phyloP scores from a whole-genome alignment of 139 green algal genomes.

The Chlorella sp. region DNA sequence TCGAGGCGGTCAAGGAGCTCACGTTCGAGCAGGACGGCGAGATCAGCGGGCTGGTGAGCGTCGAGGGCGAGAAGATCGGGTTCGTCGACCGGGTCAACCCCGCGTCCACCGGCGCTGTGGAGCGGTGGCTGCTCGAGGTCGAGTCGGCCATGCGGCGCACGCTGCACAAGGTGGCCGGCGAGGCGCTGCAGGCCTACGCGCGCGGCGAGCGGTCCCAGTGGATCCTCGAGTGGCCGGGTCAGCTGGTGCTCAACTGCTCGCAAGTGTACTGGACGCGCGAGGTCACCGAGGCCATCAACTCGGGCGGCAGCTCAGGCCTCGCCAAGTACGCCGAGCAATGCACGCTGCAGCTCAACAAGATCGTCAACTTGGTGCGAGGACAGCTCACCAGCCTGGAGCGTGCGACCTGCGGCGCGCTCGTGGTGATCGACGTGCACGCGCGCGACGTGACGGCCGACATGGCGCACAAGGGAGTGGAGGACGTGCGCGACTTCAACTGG shows the following conservation, averaged over 20 bases:
- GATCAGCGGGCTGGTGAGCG: constrained; percentile 31
- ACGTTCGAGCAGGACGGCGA: constrained; percentile 44
- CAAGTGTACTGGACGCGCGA: constrained; percentile 74
- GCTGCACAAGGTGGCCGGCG: constrained; percentile 52
- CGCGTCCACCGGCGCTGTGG: constrained; percentile 22
- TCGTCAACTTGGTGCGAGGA: constrained; percentile 57
- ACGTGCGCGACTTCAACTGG: constrained; percentile 72
- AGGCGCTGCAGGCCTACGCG: constrained; percentile 51
- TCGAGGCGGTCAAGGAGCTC: constrained; percentile 43
- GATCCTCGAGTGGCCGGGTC: constrained; percentile 70
- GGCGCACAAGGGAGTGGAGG: constrained; percentile 52
- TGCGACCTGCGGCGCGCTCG: constrained; percentile 50
- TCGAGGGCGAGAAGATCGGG: constrained; percentile 65
- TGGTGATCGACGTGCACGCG: constrained; percentile 69
- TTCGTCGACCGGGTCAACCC: constrained; percentile 63
- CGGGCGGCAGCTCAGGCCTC: constrained; percentile 52
- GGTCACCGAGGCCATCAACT: constrained; percentile 60
- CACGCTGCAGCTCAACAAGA: constrained; percentile 61
- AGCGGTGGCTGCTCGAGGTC: constrained; percentile 49
- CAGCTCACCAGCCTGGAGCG: constrained; percentile 55
- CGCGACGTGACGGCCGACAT: constrained; percentile 50
- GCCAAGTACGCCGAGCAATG: constrained; percentile 52
- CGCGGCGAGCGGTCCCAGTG: constrained; percentile 40
- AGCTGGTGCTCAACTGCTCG: constrained; percentile 68
- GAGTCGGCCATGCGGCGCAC: constrained; percentile 58